These are phyloP conservation scores for Candida vaughaniae DNA, from an alignment of 805 yeast genomes.

Conservation along the genomic window DNA sequence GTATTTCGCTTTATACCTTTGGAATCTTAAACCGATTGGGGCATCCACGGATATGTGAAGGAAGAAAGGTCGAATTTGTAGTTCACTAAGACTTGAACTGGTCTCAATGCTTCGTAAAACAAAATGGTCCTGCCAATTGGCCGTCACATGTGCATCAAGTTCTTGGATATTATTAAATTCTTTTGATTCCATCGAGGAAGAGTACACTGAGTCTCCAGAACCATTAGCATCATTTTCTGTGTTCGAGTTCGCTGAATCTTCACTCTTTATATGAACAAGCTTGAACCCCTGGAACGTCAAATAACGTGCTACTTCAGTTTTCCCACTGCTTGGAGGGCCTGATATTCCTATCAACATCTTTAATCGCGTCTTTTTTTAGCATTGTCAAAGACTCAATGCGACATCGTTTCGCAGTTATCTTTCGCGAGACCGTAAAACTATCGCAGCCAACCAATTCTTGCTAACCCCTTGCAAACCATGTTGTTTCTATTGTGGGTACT, in stretches of 20 bases:
- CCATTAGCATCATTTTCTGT: neutral
- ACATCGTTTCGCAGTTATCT: no score
- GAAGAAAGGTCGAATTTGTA: constrained; percentile 77
- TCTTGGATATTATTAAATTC: constrained; percentile 41
- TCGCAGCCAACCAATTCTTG: no score
- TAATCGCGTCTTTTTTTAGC: neutral
- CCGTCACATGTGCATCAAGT: constrained; percentile 61
- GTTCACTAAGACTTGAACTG: constrained; percentile 40
- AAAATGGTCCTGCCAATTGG: constrained; percentile 60
- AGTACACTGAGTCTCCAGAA: neutral
- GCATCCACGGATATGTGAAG: constrained; percentile 79
- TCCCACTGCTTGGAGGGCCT: constrained; percentile 68
- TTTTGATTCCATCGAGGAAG: constrained; percentile 10
- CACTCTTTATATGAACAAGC: constrained; percentile 16
- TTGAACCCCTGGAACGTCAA: constrained; percentile 55
- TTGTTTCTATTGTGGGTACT: no score
- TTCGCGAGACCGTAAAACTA: no score
- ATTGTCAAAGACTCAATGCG: no score
- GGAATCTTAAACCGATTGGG: constrained; percentile 51
- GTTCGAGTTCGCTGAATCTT: neutral
- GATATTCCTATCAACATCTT: constrained; percentile 73
- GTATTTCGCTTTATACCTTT: constrained; percentile 23
- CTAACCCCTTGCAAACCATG: no score
- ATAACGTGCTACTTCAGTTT: constrained; percentile 60
- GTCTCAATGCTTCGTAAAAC: constrained; percentile 55